Evolutionary conservation across 2,329 filamentous ascomycete species (phyloP), one percentile per base, ranked within the genome.

Genomic region (Clathrospora elynae): DNA sequence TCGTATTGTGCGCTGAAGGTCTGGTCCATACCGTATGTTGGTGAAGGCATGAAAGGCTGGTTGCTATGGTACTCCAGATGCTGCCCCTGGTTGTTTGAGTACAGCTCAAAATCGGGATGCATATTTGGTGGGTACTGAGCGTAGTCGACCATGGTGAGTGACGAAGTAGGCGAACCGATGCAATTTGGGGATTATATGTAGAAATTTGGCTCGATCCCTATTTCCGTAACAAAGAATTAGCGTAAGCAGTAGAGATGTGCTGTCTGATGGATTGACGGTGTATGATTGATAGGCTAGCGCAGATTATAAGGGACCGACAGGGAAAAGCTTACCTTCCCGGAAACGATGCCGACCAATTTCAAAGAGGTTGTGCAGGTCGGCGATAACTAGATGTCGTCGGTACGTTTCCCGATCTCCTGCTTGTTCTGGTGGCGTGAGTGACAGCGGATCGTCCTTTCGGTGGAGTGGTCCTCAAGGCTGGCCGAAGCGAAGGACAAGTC

Each of bases 1-100:
- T 68, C 69, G 25, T 63, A 70, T n/a, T 64, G 45, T 3, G 59
- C 56, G 42, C 65, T 71, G 54, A 71, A 75, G 16, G 71, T 53
- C 18, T 64, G 63, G 28, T 67, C 62, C 47, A 67, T 62, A 48
- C 41, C 37, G 26, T 62, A 66, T 40, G 58, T 57, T 22, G 57
- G 53, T 12, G 64, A 51, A 20, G 61, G 49, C 26, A 64, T 44
- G 49, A 58, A 69, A 11, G 61, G 38, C 24, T 68, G 66, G 44
- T 44, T 54, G 26, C 54, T 58, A 14, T 62, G 51, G 42, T 59
- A 66, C 12, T 70, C 61, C 16, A 67, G 41, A 12, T 67, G 66
- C 37, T 62, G 56, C 25, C 68, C 59, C 18, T 67, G 59, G 19
- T 57, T 54, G 40, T 55, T 59, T 31, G 68, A 52, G 53, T 71